These are phyloP conservation scores for Calonectria hongkongensis DNA, from an alignment of 2,329 filamentous ascomycete species.

Conservation along the genomic window DNA sequence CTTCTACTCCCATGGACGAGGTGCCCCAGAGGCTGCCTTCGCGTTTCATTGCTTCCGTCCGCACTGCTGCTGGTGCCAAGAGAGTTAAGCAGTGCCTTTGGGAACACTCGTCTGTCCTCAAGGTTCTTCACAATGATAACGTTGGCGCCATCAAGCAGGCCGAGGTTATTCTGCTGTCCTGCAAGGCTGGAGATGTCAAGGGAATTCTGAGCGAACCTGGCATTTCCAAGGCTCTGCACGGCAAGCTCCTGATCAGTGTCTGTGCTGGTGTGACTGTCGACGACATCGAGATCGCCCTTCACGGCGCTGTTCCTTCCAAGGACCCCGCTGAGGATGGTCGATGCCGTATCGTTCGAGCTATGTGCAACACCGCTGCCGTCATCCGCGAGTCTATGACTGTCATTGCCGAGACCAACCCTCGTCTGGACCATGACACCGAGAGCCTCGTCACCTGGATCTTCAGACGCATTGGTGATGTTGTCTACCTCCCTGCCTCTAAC, in stretches of 20 bases:
- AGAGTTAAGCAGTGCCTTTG: conserved; percentile 80
- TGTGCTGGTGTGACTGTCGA: conserved; percentile 83
- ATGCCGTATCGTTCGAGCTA: conserved; percentile 83
- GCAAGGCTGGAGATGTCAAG: conserved; percentile 85
- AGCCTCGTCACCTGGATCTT: conserved; percentile 85
- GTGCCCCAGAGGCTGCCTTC: conserved; percentile 78
- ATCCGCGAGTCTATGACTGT: conserved; percentile 90
- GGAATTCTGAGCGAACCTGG: conserved; percentile 80
- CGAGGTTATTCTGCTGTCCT: conserved; percentile 85
- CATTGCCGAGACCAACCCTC: conserved; percentile 78
- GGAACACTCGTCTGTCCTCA: conserved; percentile 77
- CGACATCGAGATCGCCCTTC: conserved; percentile 80
- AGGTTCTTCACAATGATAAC: conserved; percentile 83
- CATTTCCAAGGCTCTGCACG: conserved; percentile 82
- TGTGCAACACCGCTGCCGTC: conserved; percentile 89
- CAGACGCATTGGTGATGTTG: conserved; percentile 81
- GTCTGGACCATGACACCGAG: conserved; percentile 72
- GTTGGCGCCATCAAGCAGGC: conserved; percentile 78
- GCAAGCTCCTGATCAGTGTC: conserved; percentile 89
- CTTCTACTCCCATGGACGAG: conserved; percentile 67
- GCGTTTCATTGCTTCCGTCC: conserved; percentile 88
- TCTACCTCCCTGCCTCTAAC: conserved; percentile 77
- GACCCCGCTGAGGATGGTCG: conserved; percentile 67
- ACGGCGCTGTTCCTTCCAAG: conserved; percentile 71
- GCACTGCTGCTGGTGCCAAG: conserved; percentile 80